These are phyloP conservation scores for Phytophthora pseudosyringae DNA, from an alignment of 352 stramenopile species.

Conservation along the genomic window DNA sequence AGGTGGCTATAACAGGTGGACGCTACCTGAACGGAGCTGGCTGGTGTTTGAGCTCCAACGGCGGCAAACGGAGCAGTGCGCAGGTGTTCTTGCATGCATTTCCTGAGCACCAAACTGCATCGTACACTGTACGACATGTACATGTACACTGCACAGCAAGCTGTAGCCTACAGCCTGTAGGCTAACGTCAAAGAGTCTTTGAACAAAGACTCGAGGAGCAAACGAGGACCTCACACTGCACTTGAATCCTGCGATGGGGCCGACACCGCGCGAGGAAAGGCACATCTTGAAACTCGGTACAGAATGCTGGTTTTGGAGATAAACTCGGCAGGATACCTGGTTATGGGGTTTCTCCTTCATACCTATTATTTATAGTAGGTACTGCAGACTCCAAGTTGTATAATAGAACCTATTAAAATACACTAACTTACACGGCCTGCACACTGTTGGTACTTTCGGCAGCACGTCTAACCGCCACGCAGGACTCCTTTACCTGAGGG, in stretches of 20 bases:
- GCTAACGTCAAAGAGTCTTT: background rate
- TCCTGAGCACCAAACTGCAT: slow-evolving; percentile 5
- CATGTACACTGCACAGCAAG: background rate
- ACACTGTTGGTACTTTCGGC: too few relatives aligned
- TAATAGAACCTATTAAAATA: too few relatives aligned
- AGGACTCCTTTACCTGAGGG: too few relatives aligned
- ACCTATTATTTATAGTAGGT: too few relatives aligned
- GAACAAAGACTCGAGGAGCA: too few relatives aligned
- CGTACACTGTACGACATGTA: background rate
- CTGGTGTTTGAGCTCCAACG: background rate
- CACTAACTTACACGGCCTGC: too few relatives aligned
- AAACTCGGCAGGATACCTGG: too few relatives aligned
- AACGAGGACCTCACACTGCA: background rate
- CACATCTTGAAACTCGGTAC: too few relatives aligned
- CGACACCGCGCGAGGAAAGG: slow-evolving; percentile 8
- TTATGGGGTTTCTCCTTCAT: too few relatives aligned
- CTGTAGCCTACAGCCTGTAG: background rate
- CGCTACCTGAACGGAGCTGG: slow-evolving; percentile 3
- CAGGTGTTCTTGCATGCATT: background rate
- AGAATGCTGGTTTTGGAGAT: too few relatives aligned
- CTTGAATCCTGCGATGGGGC: slow-evolving; percentile 18
- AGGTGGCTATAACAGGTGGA: background rate
- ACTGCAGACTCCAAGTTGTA: too few relatives aligned
- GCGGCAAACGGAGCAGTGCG: background rate
- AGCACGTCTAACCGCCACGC: too few relatives aligned